phyloP scores from a whole-genome alignment of 179 eudicot species.

The Corrigiola litoralis region DNA sequence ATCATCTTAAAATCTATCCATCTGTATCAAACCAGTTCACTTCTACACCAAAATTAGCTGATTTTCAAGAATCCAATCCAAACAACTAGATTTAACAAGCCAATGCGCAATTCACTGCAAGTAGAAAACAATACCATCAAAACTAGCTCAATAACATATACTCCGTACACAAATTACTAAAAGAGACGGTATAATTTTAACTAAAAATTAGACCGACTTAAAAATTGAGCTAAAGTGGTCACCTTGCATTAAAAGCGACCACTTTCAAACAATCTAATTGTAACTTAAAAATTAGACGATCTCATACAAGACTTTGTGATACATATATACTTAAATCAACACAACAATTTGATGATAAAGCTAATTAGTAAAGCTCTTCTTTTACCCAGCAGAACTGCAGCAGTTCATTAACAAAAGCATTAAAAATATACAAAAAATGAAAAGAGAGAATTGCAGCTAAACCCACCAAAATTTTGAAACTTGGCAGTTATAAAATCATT shows the following conservation, averaged over 20 bases:
- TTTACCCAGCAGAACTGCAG: too few species aligned
- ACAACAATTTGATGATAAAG: not conserved
- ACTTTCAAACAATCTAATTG: not conserved
- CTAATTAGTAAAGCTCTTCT: not conserved
- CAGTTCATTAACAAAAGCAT: not conserved
- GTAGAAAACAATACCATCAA: conserved; percentile 5
- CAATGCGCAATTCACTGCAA: conserved; percentile 24
- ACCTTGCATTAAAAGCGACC: too few species aligned
- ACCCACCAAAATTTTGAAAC: not conserved
- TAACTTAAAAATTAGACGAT: not conserved
- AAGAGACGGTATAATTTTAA: too few species aligned
- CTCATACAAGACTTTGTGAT: too few species aligned
- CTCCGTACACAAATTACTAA: too few species aligned
- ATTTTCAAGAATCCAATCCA: conserved; percentile 5
- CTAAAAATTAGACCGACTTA: too few species aligned
- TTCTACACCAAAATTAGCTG: conserved; percentile 1
- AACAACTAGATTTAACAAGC: conserved; percentile 5
- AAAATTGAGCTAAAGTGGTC: too few species aligned
- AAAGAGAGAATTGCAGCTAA: not conserved
- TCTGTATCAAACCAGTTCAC: not conserved
- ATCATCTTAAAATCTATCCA: conserved; percentile 1
- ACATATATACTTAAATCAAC: too few species aligned
- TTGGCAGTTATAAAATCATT: not conserved
- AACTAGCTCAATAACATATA: not conserved
- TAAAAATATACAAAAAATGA: not conserved